phyloP scores from a whole-genome alignment of 2,329 filamentous ascomycete species.

The Cladophialophora exuberans region DNA sequence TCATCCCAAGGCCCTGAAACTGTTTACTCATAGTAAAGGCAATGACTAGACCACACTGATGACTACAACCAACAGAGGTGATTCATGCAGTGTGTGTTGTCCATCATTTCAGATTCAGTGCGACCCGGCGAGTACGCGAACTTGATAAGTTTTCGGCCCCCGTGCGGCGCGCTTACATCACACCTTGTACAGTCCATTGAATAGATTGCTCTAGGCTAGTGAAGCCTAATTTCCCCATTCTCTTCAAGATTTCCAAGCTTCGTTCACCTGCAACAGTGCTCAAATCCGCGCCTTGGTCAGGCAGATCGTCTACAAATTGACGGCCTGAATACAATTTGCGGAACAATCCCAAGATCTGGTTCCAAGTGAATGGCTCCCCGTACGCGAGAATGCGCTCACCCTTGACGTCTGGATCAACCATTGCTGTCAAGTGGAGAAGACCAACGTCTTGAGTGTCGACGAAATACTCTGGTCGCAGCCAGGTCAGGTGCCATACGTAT shows the following conservation, averaged over 20 bases:
- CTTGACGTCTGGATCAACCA: background rate
- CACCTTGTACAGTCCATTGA: background rate
- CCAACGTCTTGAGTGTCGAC: background rate
- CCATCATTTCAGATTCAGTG: too few species aligned
- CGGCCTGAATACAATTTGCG: background rate
- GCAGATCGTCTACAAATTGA: background rate
- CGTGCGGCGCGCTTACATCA: background rate
- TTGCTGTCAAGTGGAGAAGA: background rate
- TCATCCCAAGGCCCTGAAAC: too few species aligned
- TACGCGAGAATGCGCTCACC: background rate
- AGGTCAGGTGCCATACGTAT: background rate
- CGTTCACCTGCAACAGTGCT: background rate
- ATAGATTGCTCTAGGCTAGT: background rate
- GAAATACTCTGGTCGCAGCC: background rate
- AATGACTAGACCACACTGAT: too few species aligned
- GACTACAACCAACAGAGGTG: too few species aligned
- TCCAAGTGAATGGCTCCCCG: background rate
- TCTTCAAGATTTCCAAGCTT: background rate
- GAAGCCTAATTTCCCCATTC: background rate
- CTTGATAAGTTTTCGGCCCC: background rate
- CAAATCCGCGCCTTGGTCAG: background rate
- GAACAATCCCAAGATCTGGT: background rate
- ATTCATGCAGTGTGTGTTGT: too few species aligned
- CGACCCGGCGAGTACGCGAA: background rate
- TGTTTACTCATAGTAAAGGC: too few species aligned